Evolutionary conservation across 257 asterid species (phyloP), one percentile per base, ranked within the genome.

Genomic region (Solanum verrucosum): DNA sequence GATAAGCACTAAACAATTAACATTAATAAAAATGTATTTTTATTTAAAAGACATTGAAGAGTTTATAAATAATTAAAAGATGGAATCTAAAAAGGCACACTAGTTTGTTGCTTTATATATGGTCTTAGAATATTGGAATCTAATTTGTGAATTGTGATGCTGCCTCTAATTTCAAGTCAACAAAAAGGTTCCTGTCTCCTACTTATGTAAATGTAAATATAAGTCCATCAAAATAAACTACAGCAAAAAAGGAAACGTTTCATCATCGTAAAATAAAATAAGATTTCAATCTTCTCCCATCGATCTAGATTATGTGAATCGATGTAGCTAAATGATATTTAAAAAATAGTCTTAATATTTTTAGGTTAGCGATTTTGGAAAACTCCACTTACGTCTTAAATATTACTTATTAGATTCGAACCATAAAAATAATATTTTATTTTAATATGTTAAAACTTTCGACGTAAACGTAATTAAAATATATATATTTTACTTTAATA

Each of bases 151-250:
- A 86, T 78, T 89, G 74, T 27, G 38, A 84, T 90, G 90, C 89
- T 91, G 89, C 90, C 93, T 89, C 89, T 88, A 81, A 34, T 83
- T 85, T 49, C 91, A 91, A 92, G 92, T 65, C 88, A 89, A 67
- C 87, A 67, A 84, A 84, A 85, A 15, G 25, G 15, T 27, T 68
- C 49, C 56, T 74, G 38, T 40, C 56, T 83, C 9, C 65, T 79
- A 79, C 60, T 79, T 42, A 8, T 1, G 84, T 42, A 79, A 42
- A 42, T 44, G 81, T 73, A 35, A 35, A 74, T 72, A 73, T 37
- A 15, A 49, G 27, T 37, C 35, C 78, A 84, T 84, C 59, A 59
- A 5, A 49, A 49, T 16, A 49, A 63, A 34, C 56, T 27, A 37
- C 49, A 84, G 9, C 35, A 10, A 23, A 84, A 13, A 20, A 63